Conservation (phyloP, 805 yeast species). For the Lachancea cidri region DNA sequence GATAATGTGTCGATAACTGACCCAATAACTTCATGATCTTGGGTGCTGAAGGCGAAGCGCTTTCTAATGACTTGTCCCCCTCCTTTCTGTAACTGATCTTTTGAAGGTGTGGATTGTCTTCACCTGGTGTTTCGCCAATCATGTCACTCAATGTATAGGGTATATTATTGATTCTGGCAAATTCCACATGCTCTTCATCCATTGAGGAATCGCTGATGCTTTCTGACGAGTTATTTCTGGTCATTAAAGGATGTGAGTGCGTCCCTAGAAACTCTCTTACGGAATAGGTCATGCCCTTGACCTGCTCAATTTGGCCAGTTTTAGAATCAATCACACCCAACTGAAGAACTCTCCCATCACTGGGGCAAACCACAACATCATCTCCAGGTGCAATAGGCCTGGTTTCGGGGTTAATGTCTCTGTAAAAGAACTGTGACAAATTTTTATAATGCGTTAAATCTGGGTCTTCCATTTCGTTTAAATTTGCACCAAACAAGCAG, state of each 20-base stretch:
- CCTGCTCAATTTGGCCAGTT: conserved; percentile 90
- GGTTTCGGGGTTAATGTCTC: conserved; percentile 69
- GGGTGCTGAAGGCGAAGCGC: conserved; percentile 25
- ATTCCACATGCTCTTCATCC: conserved; percentile 56
- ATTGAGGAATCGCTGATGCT: conserved; percentile 22
- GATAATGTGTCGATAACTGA: conserved; percentile 25
- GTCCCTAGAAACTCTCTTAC: conserved; percentile 81
- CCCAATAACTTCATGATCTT: conserved; percentile 37
- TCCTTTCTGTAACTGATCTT: conserved; percentile 49
- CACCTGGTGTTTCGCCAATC: conserved; percentile 45
- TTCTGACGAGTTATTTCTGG: conserved; percentile 24
- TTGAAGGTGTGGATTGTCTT: conserved; percentile 39
- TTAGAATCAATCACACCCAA: conserved; percentile 64
- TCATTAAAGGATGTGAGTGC: conserved; percentile 31
- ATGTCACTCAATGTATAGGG: conserved; percentile 64
- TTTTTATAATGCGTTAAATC: conserved; percentile 71
- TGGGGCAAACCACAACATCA: conserved; percentile 70
- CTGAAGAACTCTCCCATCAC: conserved; percentile 87
- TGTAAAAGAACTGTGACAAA: conserved; percentile 85
- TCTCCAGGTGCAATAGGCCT: conserved; percentile 68
- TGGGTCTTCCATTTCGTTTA: conserved; percentile 83
- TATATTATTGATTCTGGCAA: conserved; percentile 75
- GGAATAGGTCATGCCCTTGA: conserved; percentile 92
- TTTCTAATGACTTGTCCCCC: conserved; percentile 57
- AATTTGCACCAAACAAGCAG: conserved; percentile 74